Conservation (phyloP, 345 rosid genomes). For the Pistacia vera region DNA sequence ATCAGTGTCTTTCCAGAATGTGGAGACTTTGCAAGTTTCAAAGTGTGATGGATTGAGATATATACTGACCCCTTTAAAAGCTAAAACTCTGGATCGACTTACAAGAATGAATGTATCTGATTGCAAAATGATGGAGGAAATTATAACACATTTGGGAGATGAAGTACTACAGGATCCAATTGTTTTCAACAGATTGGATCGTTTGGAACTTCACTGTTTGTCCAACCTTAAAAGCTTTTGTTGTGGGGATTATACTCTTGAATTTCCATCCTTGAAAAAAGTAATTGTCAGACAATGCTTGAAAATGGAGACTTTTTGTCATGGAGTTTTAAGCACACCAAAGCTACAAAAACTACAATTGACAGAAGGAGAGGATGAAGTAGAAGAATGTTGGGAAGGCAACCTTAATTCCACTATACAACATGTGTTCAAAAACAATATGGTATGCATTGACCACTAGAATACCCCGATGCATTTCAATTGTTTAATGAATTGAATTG, state of each 20-base stretch:
- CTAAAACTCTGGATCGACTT: background rate
- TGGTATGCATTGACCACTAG: too few relatives aligned
- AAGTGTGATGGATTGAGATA: too few relatives aligned
- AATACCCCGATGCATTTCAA: too few relatives aligned
- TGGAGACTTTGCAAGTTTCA: too few relatives aligned
- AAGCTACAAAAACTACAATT: background rate
- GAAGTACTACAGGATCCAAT: background rate
- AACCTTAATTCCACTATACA: too few relatives aligned
- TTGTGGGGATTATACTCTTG: background rate
- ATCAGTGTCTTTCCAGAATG: too few relatives aligned
- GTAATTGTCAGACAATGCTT: background rate
- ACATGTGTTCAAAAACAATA: too few relatives aligned
- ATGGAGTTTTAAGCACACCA: background rate
- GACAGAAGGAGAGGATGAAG: too few relatives aligned
- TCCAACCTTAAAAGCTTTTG: background rate
- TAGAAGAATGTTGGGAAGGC: too few relatives aligned
- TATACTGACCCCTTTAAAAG: background rate
- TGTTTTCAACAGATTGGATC: background rate
- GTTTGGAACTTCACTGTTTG: background rate
- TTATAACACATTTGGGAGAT: background rate
- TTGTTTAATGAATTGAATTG: too few relatives aligned
- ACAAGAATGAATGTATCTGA: too few relatives aligned
- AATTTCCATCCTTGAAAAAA: background rate
- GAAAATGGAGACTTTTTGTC: background rate
- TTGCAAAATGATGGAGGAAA: background rate